A percentile compares a stretch with the other conserved stretches of the same genome.
Conservation (phyloP, 352 stramenopile species). For the Saprolegnia diclina region DNA sequence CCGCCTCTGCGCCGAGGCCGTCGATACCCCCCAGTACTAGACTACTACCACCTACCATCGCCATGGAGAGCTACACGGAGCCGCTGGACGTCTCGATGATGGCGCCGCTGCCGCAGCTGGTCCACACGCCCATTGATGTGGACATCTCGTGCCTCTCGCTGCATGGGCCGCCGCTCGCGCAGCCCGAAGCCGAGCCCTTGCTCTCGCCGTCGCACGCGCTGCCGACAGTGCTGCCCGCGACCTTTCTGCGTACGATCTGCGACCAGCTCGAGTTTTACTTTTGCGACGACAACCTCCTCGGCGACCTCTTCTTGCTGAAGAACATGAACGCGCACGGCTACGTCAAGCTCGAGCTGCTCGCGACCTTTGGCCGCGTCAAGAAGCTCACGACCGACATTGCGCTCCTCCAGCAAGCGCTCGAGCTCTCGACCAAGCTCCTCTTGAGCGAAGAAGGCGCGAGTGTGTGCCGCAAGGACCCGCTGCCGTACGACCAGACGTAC, state of each 20-base stretch:
- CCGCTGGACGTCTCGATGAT: neutral
- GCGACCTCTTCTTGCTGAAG: conserved; percentile 80
- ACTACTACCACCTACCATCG: neutral
- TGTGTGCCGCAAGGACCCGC: conserved; percentile 80
- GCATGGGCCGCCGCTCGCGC: neutral
- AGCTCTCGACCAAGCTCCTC: conserved; percentile 79
- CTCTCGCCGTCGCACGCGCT: conserved; percentile 2
- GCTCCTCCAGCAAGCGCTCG: conserved; percentile 72
- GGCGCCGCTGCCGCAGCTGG: neutral
- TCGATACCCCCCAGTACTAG: too few relatives aligned
- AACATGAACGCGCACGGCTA: conserved; percentile 88
- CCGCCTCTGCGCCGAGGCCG: too few relatives aligned
- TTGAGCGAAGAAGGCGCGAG: conserved; percentile 77
- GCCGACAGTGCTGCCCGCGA: conserved; percentile 43
- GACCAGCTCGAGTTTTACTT: conserved; percentile 87
- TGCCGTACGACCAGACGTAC: conserved; percentile 76
- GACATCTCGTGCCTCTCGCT: conserved; percentile 21
- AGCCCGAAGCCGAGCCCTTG: conserved; percentile 19
- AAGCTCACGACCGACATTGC: conserved; percentile 82
- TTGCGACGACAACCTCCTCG: conserved; percentile 82
- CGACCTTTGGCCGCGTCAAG: conserved; percentile 79
- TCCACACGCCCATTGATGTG: conserved; percentile 3
- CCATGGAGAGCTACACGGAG: neutral
- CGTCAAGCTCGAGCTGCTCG: conserved; percentile 77
- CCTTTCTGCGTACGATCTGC: conserved; percentile 80